Conservation (phyloP, 2,329 filamentous ascomycete species). For the Hypoxylon sp. region DNA sequence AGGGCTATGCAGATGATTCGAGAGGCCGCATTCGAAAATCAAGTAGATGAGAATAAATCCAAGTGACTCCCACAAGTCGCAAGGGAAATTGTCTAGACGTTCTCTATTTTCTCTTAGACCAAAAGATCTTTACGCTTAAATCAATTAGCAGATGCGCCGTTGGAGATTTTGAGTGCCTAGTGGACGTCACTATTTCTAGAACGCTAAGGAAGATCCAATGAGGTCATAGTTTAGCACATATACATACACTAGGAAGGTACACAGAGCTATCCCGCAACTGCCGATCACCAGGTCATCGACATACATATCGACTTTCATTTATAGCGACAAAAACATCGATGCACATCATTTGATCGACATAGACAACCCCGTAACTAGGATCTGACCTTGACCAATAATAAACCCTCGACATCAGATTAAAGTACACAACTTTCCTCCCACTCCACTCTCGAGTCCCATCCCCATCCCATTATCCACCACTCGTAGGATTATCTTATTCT, state of each 20-base stretch:
- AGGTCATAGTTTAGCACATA: slow-evolving; percentile 38
- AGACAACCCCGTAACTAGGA: slow-evolving; percentile 10
- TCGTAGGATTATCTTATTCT: slow-evolving; percentile 10
- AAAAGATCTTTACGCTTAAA: slow-evolving; percentile 1
- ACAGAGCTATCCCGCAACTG: slow-evolving; percentile 36
- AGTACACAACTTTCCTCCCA: slow-evolving; percentile 13
- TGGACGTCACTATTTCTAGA: slow-evolving; percentile 39
- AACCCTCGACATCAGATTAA: slow-evolving; percentile 21
- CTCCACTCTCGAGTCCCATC: slow-evolving; percentile 26
- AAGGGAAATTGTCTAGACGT: background rate
- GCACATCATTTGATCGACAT: slow-evolving; percentile 42
- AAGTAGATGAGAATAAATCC: slow-evolving; percentile 8
- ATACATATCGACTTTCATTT: slow-evolving; percentile 8
- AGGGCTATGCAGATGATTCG: background rate
- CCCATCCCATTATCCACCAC: slow-evolving; percentile 24
- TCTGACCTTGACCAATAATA: slow-evolving; percentile 24
- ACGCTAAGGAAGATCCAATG: slow-evolving; percentile 31
- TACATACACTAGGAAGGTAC: slow-evolving; percentile 13
- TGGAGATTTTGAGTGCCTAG: slow-evolving; percentile 3
- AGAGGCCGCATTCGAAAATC: slow-evolving; percentile 29
- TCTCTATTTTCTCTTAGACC: background rate
- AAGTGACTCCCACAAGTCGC: background rate
- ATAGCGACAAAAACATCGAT: slow-evolving; percentile 36
- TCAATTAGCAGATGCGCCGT: slow-evolving; percentile 5
- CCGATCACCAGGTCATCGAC: slow-evolving; percentile 42